Evolutionary conservation across 768 basidiomycete species (phyloP).

Genomic region (Tylopilus vinaceipallidus): DNA sequence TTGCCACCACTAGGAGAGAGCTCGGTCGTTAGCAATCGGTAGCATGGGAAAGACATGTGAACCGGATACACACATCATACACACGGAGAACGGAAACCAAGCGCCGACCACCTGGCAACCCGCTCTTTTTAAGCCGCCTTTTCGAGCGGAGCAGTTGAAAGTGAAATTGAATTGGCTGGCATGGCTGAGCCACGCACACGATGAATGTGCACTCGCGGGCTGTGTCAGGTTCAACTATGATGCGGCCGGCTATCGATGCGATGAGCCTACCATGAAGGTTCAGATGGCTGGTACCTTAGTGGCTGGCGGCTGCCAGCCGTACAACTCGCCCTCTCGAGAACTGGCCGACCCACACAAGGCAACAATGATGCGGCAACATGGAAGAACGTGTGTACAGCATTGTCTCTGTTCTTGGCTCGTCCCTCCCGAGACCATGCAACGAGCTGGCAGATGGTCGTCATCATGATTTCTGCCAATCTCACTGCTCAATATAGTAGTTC

Average conservation of each 20-base stretch:
- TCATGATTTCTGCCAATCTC: not conserved
- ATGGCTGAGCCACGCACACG: not conserved
- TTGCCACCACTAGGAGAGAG: conserved; percentile 10
- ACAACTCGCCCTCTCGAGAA: not conserved
- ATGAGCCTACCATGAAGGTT: not conserved
- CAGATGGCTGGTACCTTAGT: conserved; percentile 22
- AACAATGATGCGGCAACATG: not conserved
- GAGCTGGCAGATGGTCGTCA: not conserved
- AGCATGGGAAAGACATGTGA: not conserved
- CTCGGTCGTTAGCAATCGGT: conserved; percentile 1
- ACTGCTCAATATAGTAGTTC: not conserved
- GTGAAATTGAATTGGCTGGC: conserved; percentile 2
- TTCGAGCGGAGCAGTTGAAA: conserved; percentile 25
- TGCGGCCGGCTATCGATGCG: conserved; percentile 21
- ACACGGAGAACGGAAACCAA: conserved; percentile 17
- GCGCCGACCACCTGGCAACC: conserved; percentile 1
- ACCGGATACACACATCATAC: conserved; percentile 23
- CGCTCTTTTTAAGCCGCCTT: conserved; percentile 5
- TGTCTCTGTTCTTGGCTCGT: not conserved
- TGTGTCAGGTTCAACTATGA: conserved; percentile 15
- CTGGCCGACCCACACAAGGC: conserved; percentile 4
- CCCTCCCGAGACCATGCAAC: not conserved
- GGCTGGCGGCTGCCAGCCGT: conserved; percentile 1
- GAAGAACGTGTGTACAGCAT: conserved; percentile 8
- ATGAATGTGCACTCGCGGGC: conserved; percentile 3